A percentile compares a stretch with the other conserved stretches of the same genome.
Conservation (phyloP, 1,284 basidiomycete genomes). For the Sphagnurus paluster region DNA sequence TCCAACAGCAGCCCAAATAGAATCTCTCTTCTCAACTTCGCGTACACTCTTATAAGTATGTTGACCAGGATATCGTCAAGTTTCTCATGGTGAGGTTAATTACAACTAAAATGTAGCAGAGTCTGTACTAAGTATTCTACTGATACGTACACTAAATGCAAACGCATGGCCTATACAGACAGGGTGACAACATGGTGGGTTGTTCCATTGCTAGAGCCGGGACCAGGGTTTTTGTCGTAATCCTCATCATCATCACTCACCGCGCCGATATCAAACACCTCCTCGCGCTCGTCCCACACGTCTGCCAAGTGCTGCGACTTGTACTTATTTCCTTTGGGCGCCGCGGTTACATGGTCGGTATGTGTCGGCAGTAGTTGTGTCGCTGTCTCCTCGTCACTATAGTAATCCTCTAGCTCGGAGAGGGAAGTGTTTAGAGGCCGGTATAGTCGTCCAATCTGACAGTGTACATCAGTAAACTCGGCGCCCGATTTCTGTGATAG, state of each 20-base stretch:
- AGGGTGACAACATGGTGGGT: not conserved
- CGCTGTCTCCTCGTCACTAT: conserved; percentile 43
- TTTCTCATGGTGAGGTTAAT: too few species aligned
- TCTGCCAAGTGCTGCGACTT: conserved; percentile 48
- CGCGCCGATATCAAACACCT: conserved; percentile 69
- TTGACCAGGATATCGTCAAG: too few species aligned
- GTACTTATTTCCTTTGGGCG: conserved; percentile 19
- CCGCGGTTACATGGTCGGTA: conserved; percentile 24
- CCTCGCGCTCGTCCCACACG: conserved; percentile 79
- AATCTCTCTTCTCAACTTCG: too few species aligned
- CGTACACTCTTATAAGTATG: not conserved
- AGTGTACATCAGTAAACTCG: conserved; percentile 5
- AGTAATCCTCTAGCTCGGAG: conserved; percentile 56
- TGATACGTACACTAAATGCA: too few species aligned
- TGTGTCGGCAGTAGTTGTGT: conserved; percentile 63
- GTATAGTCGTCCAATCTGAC: conserved; percentile 73
- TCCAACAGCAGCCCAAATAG: conserved; percentile 19
- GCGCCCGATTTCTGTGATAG: conserved; percentile 4
- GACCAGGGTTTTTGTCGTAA: conserved; percentile 16
- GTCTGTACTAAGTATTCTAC: too few species aligned
- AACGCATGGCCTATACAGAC: not conserved
- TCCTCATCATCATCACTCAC: conserved; percentile 57
- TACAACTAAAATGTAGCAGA: too few species aligned
- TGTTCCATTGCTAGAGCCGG: not conserved
- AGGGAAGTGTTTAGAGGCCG: conserved; percentile 57